phyloP scores from a whole-genome alignment of 257 asterid species.

The Nicotiana tabacum region DNA sequence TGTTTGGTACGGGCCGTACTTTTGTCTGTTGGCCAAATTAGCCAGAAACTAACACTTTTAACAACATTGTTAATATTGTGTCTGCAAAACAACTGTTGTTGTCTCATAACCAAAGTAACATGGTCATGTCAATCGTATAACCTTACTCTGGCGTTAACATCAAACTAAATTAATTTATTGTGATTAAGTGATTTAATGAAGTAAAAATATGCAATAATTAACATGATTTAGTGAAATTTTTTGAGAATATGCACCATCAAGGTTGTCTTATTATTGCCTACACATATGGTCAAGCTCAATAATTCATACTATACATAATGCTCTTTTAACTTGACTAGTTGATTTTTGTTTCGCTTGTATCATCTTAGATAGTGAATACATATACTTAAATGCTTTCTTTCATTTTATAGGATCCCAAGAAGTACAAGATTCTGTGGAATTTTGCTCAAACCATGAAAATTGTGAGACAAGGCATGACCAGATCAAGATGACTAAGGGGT shows the following conservation, averaged over 20 bases:
- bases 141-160: no score
- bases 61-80: not conserved
- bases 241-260: not conserved
- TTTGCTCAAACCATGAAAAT: constrained; percentile 74
- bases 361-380: not conserved
- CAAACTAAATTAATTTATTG: no score
- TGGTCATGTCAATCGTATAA: not conserved
- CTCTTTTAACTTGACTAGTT: not conserved
- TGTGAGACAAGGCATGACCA: constrained; percentile 71
- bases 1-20: not conserved
- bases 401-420: constrained; percentile 69
- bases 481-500: constrained; percentile 85
- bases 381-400: constrained; percentile 3
- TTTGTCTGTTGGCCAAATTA: not conserved
- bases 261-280: not conserved
- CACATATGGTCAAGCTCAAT: not conserved
- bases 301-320: not conserved
- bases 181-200: no score
- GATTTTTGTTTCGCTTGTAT: not conserved
- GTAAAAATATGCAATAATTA: no score
- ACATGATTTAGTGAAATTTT: not conserved
- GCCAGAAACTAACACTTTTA: not conserved
- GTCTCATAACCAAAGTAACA: not conserved
- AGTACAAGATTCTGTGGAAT: constrained; percentile 56
- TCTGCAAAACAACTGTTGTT: not conserved